phyloP scores from a whole-genome alignment of 805 yeast species.

The Dipodascopsis uninucleata region DNA sequence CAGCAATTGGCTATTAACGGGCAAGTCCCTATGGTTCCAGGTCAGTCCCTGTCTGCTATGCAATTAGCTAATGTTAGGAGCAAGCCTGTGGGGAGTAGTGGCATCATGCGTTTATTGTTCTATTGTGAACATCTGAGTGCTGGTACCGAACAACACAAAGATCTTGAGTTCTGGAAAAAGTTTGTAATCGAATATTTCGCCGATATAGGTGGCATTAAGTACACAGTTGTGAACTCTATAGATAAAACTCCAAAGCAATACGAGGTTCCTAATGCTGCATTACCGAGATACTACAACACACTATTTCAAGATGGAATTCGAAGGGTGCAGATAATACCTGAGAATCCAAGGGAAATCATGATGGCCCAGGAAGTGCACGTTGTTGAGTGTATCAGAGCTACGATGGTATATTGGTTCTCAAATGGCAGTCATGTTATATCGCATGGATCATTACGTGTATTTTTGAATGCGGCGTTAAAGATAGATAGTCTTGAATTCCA shows the following conservation, averaged over 20 bases:
- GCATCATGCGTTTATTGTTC: conserved; percentile 49
- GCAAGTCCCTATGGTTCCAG: neutral
- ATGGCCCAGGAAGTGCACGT: conserved; percentile 52
- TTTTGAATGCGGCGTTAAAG: conserved; percentile 57
- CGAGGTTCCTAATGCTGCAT: conserved; percentile 59
- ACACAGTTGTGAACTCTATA: conserved; percentile 44
- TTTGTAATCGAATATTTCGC: conserved; percentile 51
- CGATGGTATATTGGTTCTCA: conserved; percentile 49
- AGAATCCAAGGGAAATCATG: conserved; percentile 49
- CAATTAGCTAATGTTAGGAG: conserved; percentile 35
- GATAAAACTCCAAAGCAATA: conserved; percentile 50
- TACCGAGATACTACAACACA: conserved; percentile 60
- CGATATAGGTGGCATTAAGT: conserved; percentile 48
- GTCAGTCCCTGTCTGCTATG: conserved; percentile 5
- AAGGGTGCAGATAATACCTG: conserved; percentile 47
- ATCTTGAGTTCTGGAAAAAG: conserved; percentile 49
- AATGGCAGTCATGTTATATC: conserved; percentile 71
- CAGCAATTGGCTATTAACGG: conserved; percentile 22
- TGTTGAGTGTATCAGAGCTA: conserved; percentile 51
- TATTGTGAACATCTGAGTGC: conserved; percentile 47
- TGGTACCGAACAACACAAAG: conserved; percentile 43
- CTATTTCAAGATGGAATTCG: conserved; percentile 51
- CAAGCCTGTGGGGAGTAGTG: conserved; percentile 47
- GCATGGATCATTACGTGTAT: conserved; percentile 57
- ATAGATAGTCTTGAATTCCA: conserved; percentile 72